Percentiles rank a stretch among this genome's conserved stretches.
Conservation (phyloP, 2,329 filamentous ascomycete species). For the Zymoseptoria brevis region DNA sequence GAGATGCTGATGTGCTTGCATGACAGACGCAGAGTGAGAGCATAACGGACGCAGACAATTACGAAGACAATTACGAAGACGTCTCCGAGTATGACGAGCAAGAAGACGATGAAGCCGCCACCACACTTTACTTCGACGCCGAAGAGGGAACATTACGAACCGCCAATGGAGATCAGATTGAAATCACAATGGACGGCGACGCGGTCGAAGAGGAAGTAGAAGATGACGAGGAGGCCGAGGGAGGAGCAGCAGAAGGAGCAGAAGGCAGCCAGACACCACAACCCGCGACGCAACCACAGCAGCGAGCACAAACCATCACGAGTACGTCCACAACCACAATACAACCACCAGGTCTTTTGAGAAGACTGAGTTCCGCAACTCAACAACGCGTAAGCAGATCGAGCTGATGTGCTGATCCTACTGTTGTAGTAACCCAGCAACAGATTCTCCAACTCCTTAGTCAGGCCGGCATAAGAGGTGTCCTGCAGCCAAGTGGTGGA, state of each 20-base stretch:
- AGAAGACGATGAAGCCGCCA: conserved; percentile 36
- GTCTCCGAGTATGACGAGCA: conserved; percentile 36
- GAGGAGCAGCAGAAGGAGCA: conserved; percentile 24
- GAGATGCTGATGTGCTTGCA: conserved; percentile 1
- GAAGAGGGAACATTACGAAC: conserved; percentile 30
- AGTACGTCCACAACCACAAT: conserved; percentile 20
- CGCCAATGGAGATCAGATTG: conserved; percentile 22
- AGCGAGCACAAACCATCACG: conserved; percentile 22
- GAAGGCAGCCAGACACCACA: conserved; percentile 26
- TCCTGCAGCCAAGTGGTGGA: conserved; percentile 36
- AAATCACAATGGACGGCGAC: conserved; percentile 20
- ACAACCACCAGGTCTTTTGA: conserved; percentile 5
- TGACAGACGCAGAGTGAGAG: conserved; percentile 33
- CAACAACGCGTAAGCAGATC: conserved; percentile 12
- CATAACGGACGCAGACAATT: conserved; percentile 28
- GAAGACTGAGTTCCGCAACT: conserved; percentile 12
- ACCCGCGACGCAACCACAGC: conserved; percentile 4
- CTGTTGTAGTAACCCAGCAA: conserved; percentile 36
- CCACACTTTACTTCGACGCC: conserved; percentile 30
- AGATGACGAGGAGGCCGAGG: conserved; percentile 19
- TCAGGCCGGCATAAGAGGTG: conserved; percentile 44
- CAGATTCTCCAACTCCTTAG: conserved; percentile 50
- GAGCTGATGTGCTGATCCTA: not conserved
- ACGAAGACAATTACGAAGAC: conserved; percentile 34
- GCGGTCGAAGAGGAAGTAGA: conserved; percentile 26